Evolutionary conservation across 331 rosid species (phyloP).

Genomic region (Malus hybrid): DNA sequence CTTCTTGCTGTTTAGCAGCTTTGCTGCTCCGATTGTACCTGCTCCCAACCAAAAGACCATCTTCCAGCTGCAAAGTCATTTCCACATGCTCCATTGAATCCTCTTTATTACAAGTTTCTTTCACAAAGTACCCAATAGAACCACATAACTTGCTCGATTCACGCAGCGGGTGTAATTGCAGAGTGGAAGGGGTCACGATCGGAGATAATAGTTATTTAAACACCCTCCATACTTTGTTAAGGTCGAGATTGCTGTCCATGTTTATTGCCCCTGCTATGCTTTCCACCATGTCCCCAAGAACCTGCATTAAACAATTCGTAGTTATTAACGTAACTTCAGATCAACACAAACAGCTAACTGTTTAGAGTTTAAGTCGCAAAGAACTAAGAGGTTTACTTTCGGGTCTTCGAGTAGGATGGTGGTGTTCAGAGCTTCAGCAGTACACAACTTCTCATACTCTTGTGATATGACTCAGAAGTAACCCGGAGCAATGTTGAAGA

Average conservation of each 20-base stretch:
- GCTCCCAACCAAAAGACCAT: slow-evolving; percentile 37
- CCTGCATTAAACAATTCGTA: slow-evolving; percentile 25
- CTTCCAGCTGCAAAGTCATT: slow-evolving; percentile 61
- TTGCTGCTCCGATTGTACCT: slow-evolving; percentile 44
- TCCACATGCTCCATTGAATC: slow-evolving; percentile 36
- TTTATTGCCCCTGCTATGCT: slow-evolving; percentile 84
- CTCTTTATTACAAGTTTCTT: slow-evolving; percentile 44
- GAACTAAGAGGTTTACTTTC: slow-evolving; percentile 30
- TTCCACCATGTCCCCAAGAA: slow-evolving; percentile 85
- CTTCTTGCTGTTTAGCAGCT: slow-evolving; percentile 68
- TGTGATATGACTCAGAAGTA: slow-evolving; percentile 49
- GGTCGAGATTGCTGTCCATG: slow-evolving; percentile 65
- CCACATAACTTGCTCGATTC: slow-evolving; percentile 53
- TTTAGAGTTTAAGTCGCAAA: not conserved
- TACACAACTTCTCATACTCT: slow-evolving; percentile 41
- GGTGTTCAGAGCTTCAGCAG: slow-evolving; percentile 29
- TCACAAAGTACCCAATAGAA: slow-evolving; percentile 65
- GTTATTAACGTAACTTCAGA: not conserved
- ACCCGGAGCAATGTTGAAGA: slow-evolving; percentile 63
- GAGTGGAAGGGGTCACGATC: slow-evolving; percentile 80
- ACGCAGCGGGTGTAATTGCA: slow-evolving; percentile 63
- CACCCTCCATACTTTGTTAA: slow-evolving; percentile 67
- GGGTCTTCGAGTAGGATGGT: slow-evolving; percentile 37
- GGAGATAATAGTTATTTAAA: slow-evolving; percentile 70
- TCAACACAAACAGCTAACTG: not conserved